phyloP scores from a whole-genome alignment of 352 stramenopile genomes.

The Globisporangium perplexum region DNA sequence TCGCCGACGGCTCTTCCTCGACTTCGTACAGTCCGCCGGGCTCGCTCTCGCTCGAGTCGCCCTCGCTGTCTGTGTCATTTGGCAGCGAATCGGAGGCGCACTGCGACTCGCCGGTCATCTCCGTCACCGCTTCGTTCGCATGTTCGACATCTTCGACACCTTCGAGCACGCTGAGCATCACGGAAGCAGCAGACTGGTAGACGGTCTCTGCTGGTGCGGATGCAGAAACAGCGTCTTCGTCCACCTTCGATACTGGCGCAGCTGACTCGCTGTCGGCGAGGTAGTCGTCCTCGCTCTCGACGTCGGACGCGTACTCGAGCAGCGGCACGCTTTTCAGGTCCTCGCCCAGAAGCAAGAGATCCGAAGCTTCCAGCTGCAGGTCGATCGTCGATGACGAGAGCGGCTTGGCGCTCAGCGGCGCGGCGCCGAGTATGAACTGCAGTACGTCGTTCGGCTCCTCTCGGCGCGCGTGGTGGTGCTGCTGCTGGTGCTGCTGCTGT shows the following conservation, averaged over 20 bases:
- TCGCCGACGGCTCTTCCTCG: slow-evolving; percentile 1
- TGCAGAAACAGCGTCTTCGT: neutral
- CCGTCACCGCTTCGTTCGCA: no score
- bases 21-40: neutral
- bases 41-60: neutral
- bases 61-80: slow-evolving; percentile 4
- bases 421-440: slow-evolving; percentile 18
- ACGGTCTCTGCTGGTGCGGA: neutral
- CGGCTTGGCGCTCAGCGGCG: slow-evolving; percentile 4
- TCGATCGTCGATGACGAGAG: neutral
- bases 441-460: slow-evolving; percentile 12
- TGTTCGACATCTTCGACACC: neutral
- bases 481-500: no score
- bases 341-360: neutral
- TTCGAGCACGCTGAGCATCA: neutral
- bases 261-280: neutral
- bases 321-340: slow-evolving; percentile 6
- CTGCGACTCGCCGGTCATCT: neutral
- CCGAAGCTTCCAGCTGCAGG: neutral
- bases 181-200: neutral
- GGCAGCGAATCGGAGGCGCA: neutral
- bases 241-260: neutral
- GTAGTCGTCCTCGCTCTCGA: slow-evolving; percentile 15
- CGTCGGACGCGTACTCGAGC: slow-evolving; percentile 14
- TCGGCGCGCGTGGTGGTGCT: no score